Conservation (phyloP, 2,329 filamentous ascomycete genomes). For the Aspergillus sp. region DNA sequence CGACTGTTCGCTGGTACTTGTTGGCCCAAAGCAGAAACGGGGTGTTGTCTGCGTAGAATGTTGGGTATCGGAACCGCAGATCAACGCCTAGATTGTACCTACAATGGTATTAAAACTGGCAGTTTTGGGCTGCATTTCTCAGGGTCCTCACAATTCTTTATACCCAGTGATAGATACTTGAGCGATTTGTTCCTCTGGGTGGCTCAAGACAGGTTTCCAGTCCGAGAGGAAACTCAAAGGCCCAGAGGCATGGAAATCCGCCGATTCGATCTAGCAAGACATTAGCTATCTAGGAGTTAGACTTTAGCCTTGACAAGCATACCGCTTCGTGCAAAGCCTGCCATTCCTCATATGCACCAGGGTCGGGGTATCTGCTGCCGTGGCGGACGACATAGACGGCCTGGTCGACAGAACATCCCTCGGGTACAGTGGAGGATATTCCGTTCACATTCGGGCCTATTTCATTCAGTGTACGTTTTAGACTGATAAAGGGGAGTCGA, state of each 20-base stretch:
- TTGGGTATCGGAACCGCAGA: constrained; percentile 28
- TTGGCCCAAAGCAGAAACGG: constrained; percentile 65
- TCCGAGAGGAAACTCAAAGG: constrained; percentile 56
- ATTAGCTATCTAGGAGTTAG: not conserved
- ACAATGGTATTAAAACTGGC: not conserved
- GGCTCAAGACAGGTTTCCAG: constrained; percentile 60
- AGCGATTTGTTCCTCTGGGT: constrained; percentile 57
- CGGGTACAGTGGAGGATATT: constrained; percentile 9
- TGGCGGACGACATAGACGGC: constrained; percentile 15
- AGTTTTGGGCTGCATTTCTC: no score
- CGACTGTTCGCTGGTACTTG: constrained; percentile 56
- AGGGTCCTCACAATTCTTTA: constrained; percentile 50
- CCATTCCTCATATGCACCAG: constrained; percentile 14
- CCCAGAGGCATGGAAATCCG: constrained; percentile 55
- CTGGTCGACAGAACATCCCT: constrained; percentile 13
- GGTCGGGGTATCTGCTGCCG: constrained; percentile 15
- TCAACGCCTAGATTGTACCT: constrained; percentile 31
- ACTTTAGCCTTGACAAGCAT: not conserved
- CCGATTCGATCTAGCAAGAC: constrained; percentile 50
- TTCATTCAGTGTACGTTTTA: not conserved
- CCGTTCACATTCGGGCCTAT: constrained; percentile 14
- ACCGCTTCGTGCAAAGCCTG: constrained; percentile 34
- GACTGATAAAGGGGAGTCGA: not conserved
- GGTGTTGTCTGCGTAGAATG: constrained; percentile 50
- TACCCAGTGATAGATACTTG: constrained; percentile 62